Evolutionary conservation across 148 eudicot species (phyloP), one percentile per base, ranked within the genome.

Genomic region (Camellia japonica): DNA sequence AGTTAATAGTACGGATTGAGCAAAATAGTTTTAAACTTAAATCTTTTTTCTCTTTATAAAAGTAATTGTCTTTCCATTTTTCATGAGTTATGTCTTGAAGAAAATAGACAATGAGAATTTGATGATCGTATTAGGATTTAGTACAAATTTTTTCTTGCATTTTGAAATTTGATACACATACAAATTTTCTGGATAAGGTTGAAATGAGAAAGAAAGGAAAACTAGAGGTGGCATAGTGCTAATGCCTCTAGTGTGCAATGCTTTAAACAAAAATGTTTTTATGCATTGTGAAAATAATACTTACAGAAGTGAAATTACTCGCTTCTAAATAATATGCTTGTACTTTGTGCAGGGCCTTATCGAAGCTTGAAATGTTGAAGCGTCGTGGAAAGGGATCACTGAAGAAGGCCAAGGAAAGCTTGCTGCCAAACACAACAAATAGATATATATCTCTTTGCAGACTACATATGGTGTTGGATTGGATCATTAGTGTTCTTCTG

Each of bases 351-450:
- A 94, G 97, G 89, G 96, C 93, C 4, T 55, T 87, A 83, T 76
- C 73, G 70, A 91, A 86, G 86, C 87, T 88, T 79, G 92, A 91
- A 81, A 91, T 93, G 98, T 78, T 91, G 89, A 95, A 95, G 88
- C 94, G 97, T 72, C 96, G 90, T 82, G 93, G 91, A 42, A 95
- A 95, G 82, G 96, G 97, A 73, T 90, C 96, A 2, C 97, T 96
- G 42, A 93, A 93, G 94, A 93, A 95, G 90, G 97, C 59, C 97
- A 95, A 77, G 97, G 97, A 80, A 93, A 84, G 80, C 90, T 89
- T 84, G 98, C 97, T 74, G 77, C 91, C 12, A 94, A 94, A 79
- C 93, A 94, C 61, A 79, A 72, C 78, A 88, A 86, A 89, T 90
- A 91, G 89, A 83, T 23, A 23, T 23, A 23, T 23, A 18, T 38